These are phyloP conservation scores for Mortierella sp. DNA, from an alignment of 371 early-diverging fungal genomes.

Conservation along the genomic window DNA sequence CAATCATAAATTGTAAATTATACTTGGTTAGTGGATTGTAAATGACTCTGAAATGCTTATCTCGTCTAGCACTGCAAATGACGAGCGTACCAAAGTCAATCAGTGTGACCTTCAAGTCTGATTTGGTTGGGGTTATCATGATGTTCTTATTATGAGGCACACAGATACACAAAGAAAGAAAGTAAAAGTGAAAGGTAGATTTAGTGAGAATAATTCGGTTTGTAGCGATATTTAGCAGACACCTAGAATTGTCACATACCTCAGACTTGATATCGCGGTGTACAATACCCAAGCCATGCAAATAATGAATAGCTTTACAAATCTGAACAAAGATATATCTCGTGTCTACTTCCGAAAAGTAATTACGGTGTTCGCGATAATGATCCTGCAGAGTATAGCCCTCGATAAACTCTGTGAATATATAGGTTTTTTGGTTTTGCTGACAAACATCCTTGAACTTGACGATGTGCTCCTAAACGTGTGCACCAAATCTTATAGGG, in stretches of 20 bases:
- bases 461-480: constrained; percentile 33
- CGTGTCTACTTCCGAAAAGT: constrained; percentile 11
- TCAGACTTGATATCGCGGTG: constrained; percentile 57
- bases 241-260: constrained; percentile 14
- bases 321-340: constrained; percentile 29
- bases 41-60: neutral
- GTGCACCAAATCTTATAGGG: neutral
- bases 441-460: constrained; percentile 16
- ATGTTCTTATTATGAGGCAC: constrained; percentile 25
- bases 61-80: too few relatives aligned
- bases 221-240: neutral
- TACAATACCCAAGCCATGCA: constrained; percentile 26
- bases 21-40: neutral
- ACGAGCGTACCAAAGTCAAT: constrained; percentile 49
- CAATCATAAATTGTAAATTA: neutral
- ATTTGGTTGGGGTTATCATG: constrained; percentile 25
- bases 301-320: constrained; percentile 30
- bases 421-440: constrained; percentile 6
- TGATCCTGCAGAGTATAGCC: constrained; percentile 16
- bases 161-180: neutral
- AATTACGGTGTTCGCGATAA: neutral
- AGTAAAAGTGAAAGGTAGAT: too few relatives aligned
- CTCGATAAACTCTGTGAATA: constrained; percentile 36
- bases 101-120: constrained; percentile 8
- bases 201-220: neutral